Percentiles rank a stretch among this genome's conserved stretches.
Conservation (phyloP, 345 rosid species). For the Euphorbia tirucalli region DNA sequence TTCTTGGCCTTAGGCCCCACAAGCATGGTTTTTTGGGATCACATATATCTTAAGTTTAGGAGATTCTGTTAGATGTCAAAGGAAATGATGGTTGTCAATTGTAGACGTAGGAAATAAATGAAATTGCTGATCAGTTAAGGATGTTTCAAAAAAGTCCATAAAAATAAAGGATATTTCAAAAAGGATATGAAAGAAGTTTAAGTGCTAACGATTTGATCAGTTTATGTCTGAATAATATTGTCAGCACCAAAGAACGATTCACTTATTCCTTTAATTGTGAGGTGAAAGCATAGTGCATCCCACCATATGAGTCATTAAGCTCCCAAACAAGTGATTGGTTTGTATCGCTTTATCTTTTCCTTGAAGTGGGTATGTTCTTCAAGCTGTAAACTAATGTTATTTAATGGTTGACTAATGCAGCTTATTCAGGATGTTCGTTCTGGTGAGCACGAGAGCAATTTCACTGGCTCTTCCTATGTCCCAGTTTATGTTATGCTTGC, state of each 20-base stretch:
- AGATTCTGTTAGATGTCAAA: background rate
- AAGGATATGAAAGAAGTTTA: too few species aligned
- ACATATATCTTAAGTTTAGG: background rate
- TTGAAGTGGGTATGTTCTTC: background rate
- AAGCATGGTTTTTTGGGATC: background rate
- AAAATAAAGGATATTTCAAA: too few species aligned
- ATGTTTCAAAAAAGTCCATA: too few species aligned
- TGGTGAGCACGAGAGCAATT: constrained; percentile 52
- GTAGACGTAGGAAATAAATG: background rate
- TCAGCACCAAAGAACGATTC: too few species aligned
- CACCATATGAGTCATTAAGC: too few species aligned
- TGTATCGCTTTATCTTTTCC: too few species aligned
- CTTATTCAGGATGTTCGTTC: constrained; percentile 77
- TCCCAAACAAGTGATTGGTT: too few species aligned
- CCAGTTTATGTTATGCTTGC: constrained; percentile 81
- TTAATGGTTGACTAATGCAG: constrained; percentile 36
- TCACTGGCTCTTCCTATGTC: constrained; percentile 52
- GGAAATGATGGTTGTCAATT: too few species aligned
- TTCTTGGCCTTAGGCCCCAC: background rate
- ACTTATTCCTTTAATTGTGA: too few species aligned
- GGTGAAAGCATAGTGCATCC: too few species aligned
- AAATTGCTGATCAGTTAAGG: background rate
- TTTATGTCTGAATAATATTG: too few species aligned
- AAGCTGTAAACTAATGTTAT: constrained; percentile 3
- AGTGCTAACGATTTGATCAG: too few species aligned